A percentile compares a stretch with the other conserved stretches of the same genome.
phyloP scores from a whole-genome alignment of 108 stramenopile genomes.

The Parietichytrium sp. region DNA sequence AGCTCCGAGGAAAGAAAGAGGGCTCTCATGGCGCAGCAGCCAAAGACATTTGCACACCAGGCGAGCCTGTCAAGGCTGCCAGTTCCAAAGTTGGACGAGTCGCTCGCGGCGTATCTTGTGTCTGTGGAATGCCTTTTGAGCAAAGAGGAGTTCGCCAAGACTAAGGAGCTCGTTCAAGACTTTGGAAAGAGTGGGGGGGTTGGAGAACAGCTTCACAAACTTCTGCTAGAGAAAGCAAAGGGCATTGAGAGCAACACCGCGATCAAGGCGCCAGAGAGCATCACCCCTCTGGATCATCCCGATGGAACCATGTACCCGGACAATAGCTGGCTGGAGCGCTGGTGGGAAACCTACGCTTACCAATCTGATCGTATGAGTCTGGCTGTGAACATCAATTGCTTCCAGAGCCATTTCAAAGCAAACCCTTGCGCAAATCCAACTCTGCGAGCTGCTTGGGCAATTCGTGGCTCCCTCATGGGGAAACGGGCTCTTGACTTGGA shows the following conservation, averaged over 20 bases:
- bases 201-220: slow-evolving; percentile 26
- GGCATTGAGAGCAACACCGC: neutral
- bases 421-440: slow-evolving; percentile 5
- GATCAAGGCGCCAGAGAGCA: neutral
- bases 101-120: slow-evolving; percentile 1
- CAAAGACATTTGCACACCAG: slow-evolving; percentile 6
- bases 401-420: neutral
- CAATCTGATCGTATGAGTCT: slow-evolving; percentile 4
- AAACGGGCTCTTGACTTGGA: neutral
- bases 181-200: slow-evolving; percentile 10
- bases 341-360: slow-evolving; percentile 20
- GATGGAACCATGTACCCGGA: slow-evolving; percentile 23
- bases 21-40: neutral
- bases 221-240: neutral
- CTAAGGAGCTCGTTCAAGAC: neutral
- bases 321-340: neutral
- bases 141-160: neutral
- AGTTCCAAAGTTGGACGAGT: slow-evolving; percentile 1
- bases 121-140: slow-evolving; percentile 14
- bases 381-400: slow-evolving; percentile 33
- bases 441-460: neutral
- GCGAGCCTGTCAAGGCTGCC: neutral
- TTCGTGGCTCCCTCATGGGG: neutral
- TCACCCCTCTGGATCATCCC: neutral
- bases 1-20: too few relatives aligned